Evolutionary conservation across 441 rosid species (phyloP), one percentile per base, ranked within the genome.

Genomic region (Dalechampia spathulata): DNA sequence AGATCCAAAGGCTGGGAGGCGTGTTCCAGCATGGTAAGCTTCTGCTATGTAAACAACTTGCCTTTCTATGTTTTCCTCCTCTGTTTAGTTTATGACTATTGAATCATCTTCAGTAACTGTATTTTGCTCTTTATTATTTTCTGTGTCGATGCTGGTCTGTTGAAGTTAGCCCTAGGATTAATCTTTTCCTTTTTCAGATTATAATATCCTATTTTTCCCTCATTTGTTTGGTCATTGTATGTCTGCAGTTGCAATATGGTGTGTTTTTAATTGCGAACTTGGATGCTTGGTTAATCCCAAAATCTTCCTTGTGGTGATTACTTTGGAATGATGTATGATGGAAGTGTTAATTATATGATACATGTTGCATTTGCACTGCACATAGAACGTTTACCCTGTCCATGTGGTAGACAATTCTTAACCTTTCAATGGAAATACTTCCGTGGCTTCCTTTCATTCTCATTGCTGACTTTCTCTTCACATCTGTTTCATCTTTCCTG

Each of bases 11-110:
- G 75, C 57, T 14, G 94, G 90, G 58, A 83, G 90, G 66, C 96
- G 96, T 28, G 78, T 58, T 58, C 98, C 98, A 28, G 83, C 98
- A 52, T 88, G 98, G 98, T 92, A 86, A 60, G 71, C 55, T 66
- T 52, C 40, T 54, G 26, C 44, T 39, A 26, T 41, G 26, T 36
- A 27, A 17, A 44, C 32, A 21, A 48, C 26, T 22, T 38, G 17
- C 27, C 27, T 16, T 16, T 39, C 34, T 19, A 38, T 50, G 6
- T 38, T 40, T 40, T 25, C 1, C 25, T 61, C 37, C 52, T 49
- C 0, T 13, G 43, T 27, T 44, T 30, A 30, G 5, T 36, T 13
- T 60, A 9, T 54, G 51, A 40, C 40, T 44, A 14, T 47, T 48
- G 17, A 21, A 15, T 28, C 38, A 27, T 28, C 44, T 37, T 48